These are phyloP conservation scores for Plasmodium malariae DNA, from an alignment of 169 alveolate genomes.

Conservation along the genomic window DNA sequence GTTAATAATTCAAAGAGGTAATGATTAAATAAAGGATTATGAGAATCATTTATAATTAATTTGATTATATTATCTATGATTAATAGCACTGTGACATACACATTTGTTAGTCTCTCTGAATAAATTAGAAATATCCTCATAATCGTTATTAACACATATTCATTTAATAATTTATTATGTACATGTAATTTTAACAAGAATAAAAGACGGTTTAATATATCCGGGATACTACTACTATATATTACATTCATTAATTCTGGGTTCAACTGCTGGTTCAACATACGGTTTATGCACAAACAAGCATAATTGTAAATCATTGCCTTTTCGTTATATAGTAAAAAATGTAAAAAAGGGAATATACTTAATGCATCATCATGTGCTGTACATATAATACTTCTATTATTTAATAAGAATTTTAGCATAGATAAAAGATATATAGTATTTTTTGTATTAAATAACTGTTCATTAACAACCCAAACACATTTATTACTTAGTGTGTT, in stretches of 20 bases:
- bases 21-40: constrained; percentile 89
- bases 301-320: constrained; percentile 44
- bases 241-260: not conserved
- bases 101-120: constrained; percentile 14
- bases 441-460: constrained; percentile 22
- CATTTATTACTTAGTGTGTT: not conserved
- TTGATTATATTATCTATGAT: constrained; percentile 69
- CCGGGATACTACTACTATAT: not conserved
- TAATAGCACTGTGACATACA: not conserved
- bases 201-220: constrained; percentile 20
- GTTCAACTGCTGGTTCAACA: constrained; percentile 17
- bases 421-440: constrained; percentile 25
- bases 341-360: constrained; percentile 12
- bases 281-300: constrained; percentile 46
- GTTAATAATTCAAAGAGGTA: constrained; percentile 86
- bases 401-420: constrained; percentile 39
- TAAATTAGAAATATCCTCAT: constrained; percentile 27
- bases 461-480: constrained; percentile 46
- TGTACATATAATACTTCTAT: constrained; percentile 25
- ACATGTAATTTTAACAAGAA: constrained; percentile 32
- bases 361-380: not conserved
- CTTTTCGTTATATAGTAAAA: constrained; percentile 36
- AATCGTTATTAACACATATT: constrained; percentile 49
- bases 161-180: constrained; percentile 27
- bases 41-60: constrained; percentile 85